Percentiles rank a stretch among this genome's conserved stretches.
These are phyloP conservation scores for Tausonia pullulans DNA, from an alignment of 1,284 basidiomycete genomes.

Conservation along the genomic window DNA sequence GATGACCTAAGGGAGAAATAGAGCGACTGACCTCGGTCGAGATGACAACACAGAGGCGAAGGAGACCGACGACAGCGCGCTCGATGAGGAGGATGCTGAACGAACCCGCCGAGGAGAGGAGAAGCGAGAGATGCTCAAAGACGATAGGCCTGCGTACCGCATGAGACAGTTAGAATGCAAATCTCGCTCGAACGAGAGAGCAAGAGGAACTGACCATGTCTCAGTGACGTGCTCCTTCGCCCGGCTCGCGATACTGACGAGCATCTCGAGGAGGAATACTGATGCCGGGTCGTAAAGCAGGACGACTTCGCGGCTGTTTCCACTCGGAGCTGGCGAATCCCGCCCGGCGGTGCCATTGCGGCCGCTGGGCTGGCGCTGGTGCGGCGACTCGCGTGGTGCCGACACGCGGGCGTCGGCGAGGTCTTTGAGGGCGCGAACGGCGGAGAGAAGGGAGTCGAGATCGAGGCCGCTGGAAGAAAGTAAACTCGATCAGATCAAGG, in stretches of 20 bases:
- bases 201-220: conserved; percentile 52
- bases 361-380: conserved; percentile 47
- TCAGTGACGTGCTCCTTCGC: conserved; percentile 68
- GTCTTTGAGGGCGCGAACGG: conserved; percentile 74
- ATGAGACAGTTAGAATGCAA: background rate
- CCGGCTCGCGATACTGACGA: conserved; percentile 75
- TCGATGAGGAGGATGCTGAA: conserved; percentile 88
- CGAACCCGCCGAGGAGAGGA: conserved; percentile 63
- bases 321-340: conserved; percentile 16
- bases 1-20: background rate
- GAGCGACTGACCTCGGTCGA: conserved; percentile 52
- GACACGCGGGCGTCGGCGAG: conserved; percentile 51
- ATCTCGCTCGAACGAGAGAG: background rate
- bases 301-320: conserved; percentile 24
- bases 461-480: conserved; percentile 51
- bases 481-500: background rate
- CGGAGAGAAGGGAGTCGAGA: conserved; percentile 64
- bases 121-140: conserved; percentile 76
- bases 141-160: conserved; percentile 61
- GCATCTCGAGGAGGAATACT: conserved; percentile 84
- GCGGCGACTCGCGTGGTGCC: background rate
- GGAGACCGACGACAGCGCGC: conserved; percentile 82
- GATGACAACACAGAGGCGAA: conserved; percentile 66
- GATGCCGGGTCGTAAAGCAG: conserved; percentile 89
- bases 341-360: conserved; percentile 37